Conservation (phyloP, 169 alveolate species). For the Plasmodium knowlesi region DNA sequence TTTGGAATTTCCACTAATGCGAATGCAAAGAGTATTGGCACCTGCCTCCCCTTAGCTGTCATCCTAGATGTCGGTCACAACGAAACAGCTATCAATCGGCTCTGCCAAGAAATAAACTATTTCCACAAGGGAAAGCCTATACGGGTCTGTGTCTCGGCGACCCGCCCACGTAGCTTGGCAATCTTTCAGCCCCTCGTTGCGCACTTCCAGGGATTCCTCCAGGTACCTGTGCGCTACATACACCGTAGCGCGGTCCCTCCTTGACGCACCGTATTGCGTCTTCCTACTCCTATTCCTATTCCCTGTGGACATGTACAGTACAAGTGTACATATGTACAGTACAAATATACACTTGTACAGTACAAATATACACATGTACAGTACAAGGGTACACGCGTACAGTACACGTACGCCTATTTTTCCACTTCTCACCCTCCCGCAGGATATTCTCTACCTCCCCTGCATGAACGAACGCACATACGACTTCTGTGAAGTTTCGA, state of each 20-base stretch:
- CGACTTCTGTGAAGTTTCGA: constrained; percentile 35
- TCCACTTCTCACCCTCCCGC: neutral
- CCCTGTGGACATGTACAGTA: too few species aligned
- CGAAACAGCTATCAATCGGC: constrained; percentile 87
- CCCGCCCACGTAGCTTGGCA: constrained; percentile 36
- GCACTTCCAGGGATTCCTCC: constrained; percentile 22
- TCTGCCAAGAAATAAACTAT: constrained; percentile 76
- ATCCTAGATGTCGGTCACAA: constrained; percentile 92
- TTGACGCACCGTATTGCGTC: neutral
- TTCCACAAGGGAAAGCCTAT: constrained; percentile 42
- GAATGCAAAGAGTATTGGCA: neutral
- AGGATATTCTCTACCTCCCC: constrained; percentile 59
- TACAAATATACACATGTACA: too few species aligned
- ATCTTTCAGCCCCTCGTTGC: constrained; percentile 53
- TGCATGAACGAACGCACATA: constrained; percentile 41
- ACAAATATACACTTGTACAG: too few species aligned
- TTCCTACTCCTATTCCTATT: neutral
- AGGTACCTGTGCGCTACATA: neutral
- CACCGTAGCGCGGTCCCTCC: too few species aligned
- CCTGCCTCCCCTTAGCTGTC: constrained; percentile 74
- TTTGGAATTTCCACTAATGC: neutral
- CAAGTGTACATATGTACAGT: too few species aligned
- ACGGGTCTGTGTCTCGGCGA: constrained; percentile 44
- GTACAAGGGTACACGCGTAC: too few species aligned
- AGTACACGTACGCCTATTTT: too few species aligned